Percentiles rank a stretch among this genome's conserved stretches.
phyloP scores from a whole-genome alignment of 441 rosid species.

The Croton laevigatus region DNA sequence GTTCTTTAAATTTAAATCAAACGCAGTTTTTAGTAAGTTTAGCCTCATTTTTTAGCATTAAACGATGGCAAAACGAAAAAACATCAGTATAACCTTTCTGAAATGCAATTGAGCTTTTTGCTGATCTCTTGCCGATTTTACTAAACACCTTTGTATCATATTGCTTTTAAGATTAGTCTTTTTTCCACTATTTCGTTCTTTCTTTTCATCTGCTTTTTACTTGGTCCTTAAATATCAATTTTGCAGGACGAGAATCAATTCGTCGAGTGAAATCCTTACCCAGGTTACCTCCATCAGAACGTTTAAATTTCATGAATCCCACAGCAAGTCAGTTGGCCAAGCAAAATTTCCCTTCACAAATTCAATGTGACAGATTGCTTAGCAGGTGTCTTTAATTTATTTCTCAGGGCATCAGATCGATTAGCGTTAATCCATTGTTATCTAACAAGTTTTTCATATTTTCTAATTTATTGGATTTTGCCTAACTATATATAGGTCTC shows the following conservation, averaged over 20 bases:
- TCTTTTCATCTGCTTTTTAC: not conserved
- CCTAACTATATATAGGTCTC: slow-evolving; percentile 37
- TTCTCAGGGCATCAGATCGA: not conserved
- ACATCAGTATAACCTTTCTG: not conserved
- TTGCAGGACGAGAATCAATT: slow-evolving; percentile 36
- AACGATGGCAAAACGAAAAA: not conserved
- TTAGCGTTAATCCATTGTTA: slow-evolving; percentile 4
- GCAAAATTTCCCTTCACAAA: slow-evolving; percentile 42
- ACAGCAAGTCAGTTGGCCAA: slow-evolving; percentile 90
- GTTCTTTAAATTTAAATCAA: slow-evolving; percentile 28
- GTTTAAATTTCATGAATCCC: slow-evolving; percentile 83
- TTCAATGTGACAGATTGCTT: slow-evolving; percentile 36
- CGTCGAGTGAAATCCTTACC: slow-evolving; percentile 23
- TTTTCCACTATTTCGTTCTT: not conserved
- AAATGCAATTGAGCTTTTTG: not conserved
- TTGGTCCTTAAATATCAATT: not conserved
- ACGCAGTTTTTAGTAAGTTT: slow-evolving; percentile 16
- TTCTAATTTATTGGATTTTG: not conserved
- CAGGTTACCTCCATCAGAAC: slow-evolving; percentile 39
- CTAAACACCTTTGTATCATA: not conserved
- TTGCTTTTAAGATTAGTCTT: not conserved
- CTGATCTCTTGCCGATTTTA: not conserved
- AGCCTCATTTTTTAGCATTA: not conserved
- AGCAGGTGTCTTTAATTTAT: slow-evolving; percentile 34
- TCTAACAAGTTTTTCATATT: not conserved